Base-by-base conservation (phyloP, 148 eudicot species). In the Fallopia convolvulus region DNA sequence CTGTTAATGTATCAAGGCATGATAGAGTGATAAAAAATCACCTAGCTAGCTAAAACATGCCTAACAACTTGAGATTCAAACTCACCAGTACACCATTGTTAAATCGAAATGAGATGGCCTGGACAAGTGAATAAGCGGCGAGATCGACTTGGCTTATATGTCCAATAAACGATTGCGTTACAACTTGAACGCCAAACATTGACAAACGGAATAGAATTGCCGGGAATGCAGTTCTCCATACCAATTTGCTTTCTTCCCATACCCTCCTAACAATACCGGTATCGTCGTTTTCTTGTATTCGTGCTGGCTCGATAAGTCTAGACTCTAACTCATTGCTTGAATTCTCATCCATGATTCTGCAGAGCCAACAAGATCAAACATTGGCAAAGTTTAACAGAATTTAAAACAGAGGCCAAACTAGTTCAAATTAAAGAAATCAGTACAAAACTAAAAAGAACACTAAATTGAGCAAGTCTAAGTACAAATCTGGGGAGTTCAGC, bases 101-200 rank as follows among this genome's bases (percentile, higher is more conserved):
- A 6, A 70, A 70, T 14, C 47, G 4, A 0, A 70, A 10, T 15
- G 47, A 30, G 74, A 70, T 70, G 8, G 74, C 13, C 74, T 70
- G 74, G 21, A 70, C 74, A 8, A 70, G 47, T 39, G 74, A 39
- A 70, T 30, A 70, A 14, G 74, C 74, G 0, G 74, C 74, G 7
- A 39, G 74, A 47, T 70, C 74, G n/a, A 70, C 42, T 33, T 70
- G 20, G 47, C 74, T 42, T 17, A 39, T 42, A 39, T 39, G 74
- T 2, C 74, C 74, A 7, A 70, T 70, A 39, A 70, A 70, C 10
- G 74, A 39, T 15, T 70, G 74, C 11, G 74, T 70, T 2, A 70
- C 47, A 6, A 70, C 74, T 39, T 15, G 41, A 7, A 33, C n/a
- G 10, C 74, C 74, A 7, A 70, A 70, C 10, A 18, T 6, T 1